Evolutionary conservation across 140 eudicot genomes (phyloP), one percentile per base, ranked within the genome.

Genomic region (Anethum foeniculum): DNA sequence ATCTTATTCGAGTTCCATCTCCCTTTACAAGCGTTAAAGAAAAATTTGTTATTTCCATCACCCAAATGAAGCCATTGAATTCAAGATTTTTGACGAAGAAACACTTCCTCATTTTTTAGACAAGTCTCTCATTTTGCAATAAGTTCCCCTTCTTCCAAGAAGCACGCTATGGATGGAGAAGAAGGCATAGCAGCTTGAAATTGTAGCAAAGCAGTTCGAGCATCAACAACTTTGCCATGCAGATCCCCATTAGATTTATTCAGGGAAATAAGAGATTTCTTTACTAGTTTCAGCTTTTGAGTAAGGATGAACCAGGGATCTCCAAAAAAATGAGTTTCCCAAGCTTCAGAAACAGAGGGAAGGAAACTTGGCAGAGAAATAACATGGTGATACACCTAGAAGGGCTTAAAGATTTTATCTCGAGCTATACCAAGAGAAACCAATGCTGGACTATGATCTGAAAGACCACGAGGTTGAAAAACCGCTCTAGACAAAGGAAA

Each of bases 61-160:
- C 67, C 67, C 10, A 15, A 15, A 0, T 54, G 64, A 1, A 54
- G n/a, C 64, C 64, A 54, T 4, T 18, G 6, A 1, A 54, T 5
- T 3, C 67, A 3, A 15, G 67, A 58, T 21, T 58, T 58, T 58
- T 58, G 67, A 8, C 27, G 3, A 0, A 58, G 25, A 18, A 58
- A 58, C 0, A 0, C 3, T 16, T 58, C 67, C 7, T 58, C 67
- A 2, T 18, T 1, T 5, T 7, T 1, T 0, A 58, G 0, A 21
- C n/a, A 1, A 21, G 30, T 0, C 0, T 5, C 6, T 1, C 21
- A 7, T 1, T 8, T 7, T 0, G n/a, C 7, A 4, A 28, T 1
- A 2, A 58, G 8, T 3, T 1, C 1, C 3, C 0, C 1, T 30
- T 58, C 67, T n/a, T 58, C 27, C 0, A 1, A 12, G 2, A 52